These are phyloP conservation scores for Solanum corneliomulleri DNA, from an alignment of 257 asterid genomes.

Conservation along the genomic window DNA sequence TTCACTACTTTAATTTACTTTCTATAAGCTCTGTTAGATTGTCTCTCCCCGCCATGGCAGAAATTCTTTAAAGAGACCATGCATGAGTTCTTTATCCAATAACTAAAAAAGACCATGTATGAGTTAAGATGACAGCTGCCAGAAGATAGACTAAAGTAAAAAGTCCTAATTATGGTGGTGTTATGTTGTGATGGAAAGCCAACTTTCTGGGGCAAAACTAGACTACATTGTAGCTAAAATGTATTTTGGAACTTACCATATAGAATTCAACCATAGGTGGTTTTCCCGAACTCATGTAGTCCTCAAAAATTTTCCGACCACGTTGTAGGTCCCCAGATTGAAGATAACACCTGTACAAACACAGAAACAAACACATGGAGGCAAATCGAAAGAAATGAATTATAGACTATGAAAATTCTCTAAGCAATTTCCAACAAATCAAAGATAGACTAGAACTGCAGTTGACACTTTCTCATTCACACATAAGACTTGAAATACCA, in stretches of 20 bases:
- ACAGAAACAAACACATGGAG: background rate
- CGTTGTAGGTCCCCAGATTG: conserved; percentile 67
- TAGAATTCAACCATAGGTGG: conserved; percentile 50
- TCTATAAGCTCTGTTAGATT: background rate
- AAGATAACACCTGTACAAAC: conserved; percentile 62
- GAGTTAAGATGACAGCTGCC: background rate
- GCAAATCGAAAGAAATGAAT: background rate
- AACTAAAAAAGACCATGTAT: background rate
- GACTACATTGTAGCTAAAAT: background rate
- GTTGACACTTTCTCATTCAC: background rate
- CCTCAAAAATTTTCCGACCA: conserved; percentile 56
- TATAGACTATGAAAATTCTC: background rate
- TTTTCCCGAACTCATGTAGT: conserved; percentile 52
- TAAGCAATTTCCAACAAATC: background rate
- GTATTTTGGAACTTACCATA: conserved; percentile 40
- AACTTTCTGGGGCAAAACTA: background rate
- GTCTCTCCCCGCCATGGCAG: background rate
- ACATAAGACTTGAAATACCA: background rate
- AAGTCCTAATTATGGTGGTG: background rate
- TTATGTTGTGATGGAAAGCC: background rate
- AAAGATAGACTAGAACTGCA: background rate
- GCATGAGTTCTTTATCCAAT: background rate
- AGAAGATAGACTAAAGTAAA: background rate
- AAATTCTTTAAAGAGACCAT: background rate
- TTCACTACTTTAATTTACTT: background rate